Evolutionary conservation across 805 yeast species (phyloP), one percentile per base, ranked within the genome.

Genomic region (Candida stauntonica): DNA sequence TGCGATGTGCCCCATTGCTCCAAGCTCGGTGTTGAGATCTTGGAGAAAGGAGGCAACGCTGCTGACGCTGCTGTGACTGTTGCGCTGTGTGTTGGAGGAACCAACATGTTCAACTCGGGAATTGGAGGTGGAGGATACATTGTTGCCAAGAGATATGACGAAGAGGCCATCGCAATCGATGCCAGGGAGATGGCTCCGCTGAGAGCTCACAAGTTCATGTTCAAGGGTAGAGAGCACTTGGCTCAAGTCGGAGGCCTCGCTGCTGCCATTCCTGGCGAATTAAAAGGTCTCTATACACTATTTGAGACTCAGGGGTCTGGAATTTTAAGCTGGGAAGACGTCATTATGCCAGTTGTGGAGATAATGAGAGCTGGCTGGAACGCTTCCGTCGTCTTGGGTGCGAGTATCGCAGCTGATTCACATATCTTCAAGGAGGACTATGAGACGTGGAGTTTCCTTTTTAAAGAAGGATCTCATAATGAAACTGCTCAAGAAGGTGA

Each of bases 51-150:
- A 7, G 94, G 96, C 0, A 81, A 77, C 51, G 96, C 97, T 2
- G 96, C 95, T 0, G 99, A 91, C 58, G 95, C 96, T 0, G 86
- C 95, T 0, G 81, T 91, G 3, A 82, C 95, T 0, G 84, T 86
- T 11, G 86, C 95, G 0, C 67, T 91, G 20, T 91, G 99, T 55
- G 77, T 91, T 23, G 98, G 98, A 3, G 71, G 85, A 38, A 63
- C 86, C 17, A 85, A 86, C 55, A 79, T 87, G 46, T 86, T 82
- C 64, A 81, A 81, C 41, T 81, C 95, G 2, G 96, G 97, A 0
- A 80, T 91, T 30, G 96, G 97, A 7, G 98, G 99, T 8, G 86
- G 84, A 0, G 87, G 75, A 51, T 81, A 84, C 31, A 72, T 79
- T 1, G 69, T 77, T 4, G 47, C 47, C 26, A 56, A 56, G 30